Base-by-base conservation (phyloP, 2,329 filamentous ascomycete species). In the Daldinia sp. region DNA sequence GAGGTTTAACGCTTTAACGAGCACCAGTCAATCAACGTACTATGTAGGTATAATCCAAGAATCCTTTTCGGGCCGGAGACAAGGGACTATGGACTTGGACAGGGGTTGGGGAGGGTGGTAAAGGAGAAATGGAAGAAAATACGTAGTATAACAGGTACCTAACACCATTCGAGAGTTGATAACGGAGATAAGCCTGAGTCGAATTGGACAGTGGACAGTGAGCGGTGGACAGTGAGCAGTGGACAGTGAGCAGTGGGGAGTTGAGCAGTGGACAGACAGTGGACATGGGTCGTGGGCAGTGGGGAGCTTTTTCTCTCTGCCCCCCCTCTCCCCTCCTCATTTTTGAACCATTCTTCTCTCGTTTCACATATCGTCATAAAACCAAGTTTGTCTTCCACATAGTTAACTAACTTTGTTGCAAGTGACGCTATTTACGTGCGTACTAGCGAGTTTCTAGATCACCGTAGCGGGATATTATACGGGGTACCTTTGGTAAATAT, bases 41-140 rank as follows among this genome's bases (percentile, higher is more conserved):
- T 32, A 7, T 32, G 29, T 32, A 32, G 11, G 6, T 27, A 27
- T 23, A 25, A 45, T 23, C 39, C 19, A 48, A 48, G 17, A 48
- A 48, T 29, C 35, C 35, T 51, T 51, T 58, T 58, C 47, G 55
- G 55, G 7, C 55, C 55, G 55, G 55, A 50, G 37, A 29, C 37
- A 17, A 45, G 37, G 37, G 29, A 30, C 19, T 13, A 21, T 19
- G 25, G n/a, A 19, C 25, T 30, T 30, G 25, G 4, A 30, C 27
- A 29, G 13, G 25, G 27, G 6, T 11, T 32, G 29, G 29, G 29
- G 6, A 32, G 6, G 6, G 8, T 37, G 15, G n/a, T 8, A 10
- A 37, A n/a, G 47, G 15, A 34, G 27, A 30, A 34, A 35, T 32
- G 49, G 19, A 43, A 7, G 39, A 21, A 43, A 4, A 23, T 43